These are phyloP conservation scores for Blastocladiella britannica DNA, from an alignment of 192 early-diverging fungal genomes.

Conservation along the genomic window DNA sequence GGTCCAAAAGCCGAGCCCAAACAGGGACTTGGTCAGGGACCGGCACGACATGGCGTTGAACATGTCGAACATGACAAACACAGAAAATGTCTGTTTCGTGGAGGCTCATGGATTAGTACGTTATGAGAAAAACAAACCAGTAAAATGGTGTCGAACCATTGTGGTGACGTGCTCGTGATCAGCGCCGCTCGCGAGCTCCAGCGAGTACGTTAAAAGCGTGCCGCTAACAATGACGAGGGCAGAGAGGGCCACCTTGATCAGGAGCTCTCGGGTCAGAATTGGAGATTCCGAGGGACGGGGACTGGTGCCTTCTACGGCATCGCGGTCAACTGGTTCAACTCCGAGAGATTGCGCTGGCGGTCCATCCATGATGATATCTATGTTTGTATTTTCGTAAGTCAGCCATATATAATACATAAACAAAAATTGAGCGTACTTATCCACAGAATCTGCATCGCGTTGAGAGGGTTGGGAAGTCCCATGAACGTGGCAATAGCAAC, in stretches of 20 bases:
- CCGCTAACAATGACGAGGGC: conserved; percentile 63
- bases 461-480: conserved; percentile 73
- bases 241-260: conserved; percentile 53
- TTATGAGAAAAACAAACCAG: neutral
- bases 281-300: conserved; percentile 57
- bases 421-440: conserved; percentile 49
- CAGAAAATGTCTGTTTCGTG: conserved; percentile 64
- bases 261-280: conserved; percentile 51
- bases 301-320: conserved; percentile 61
- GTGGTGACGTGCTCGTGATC: conserved; percentile 59
- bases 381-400: conserved; percentile 3
- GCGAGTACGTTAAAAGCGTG: conserved; percentile 60
- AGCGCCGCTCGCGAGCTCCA: conserved; percentile 51
- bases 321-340: conserved; percentile 81
- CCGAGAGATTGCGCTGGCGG: conserved; percentile 94
- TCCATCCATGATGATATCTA: conserved; percentile 95
- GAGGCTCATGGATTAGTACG: neutral
- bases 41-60: conserved; percentile 86
- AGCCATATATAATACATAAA: neutral
- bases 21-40: conserved; percentile 60
- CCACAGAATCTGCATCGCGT: conserved; percentile 98
- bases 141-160: conserved; percentile 55
- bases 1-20: conserved; percentile 55
- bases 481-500: conserved; percentile 71
- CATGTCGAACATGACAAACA: conserved; percentile 90